Evolutionary conservation across 331 rosid species (phyloP).

Genomic region (Dryas integrifolia): DNA sequence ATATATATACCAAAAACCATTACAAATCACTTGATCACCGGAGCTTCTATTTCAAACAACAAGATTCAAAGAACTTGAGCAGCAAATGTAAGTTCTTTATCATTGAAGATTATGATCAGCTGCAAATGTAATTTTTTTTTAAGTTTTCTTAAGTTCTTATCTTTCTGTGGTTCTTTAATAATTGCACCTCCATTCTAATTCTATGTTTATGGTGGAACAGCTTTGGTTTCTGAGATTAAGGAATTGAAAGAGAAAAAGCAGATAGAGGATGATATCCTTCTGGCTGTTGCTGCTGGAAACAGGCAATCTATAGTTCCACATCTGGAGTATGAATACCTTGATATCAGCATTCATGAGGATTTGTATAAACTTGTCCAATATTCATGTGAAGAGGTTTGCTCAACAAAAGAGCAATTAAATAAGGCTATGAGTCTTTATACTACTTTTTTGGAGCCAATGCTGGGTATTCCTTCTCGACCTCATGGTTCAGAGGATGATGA

Average conservation of each 20-base stretch:
- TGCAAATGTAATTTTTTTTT: not conserved
- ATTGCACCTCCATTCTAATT: not conserved
- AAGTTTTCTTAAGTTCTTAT: not conserved
- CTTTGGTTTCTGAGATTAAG: constrained; percentile 75
- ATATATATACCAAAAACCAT: constrained; percentile 81
- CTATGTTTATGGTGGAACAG: constrained; percentile 36
- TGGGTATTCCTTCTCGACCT: constrained; percentile 61
- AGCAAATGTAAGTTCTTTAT: constrained; percentile 60
- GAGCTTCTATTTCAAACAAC: constrained; percentile 90
- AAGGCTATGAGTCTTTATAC: constrained; percentile 75
- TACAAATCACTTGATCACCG: constrained; percentile 89
- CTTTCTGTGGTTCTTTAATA: not conserved
- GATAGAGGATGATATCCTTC: constrained; percentile 71
- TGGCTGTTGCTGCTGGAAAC: constrained; percentile 67
- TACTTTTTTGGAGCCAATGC: constrained; percentile 66
- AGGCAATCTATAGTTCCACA: constrained; percentile 64
- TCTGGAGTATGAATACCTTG: constrained; percentile 63
- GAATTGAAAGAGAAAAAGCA: constrained; percentile 74
- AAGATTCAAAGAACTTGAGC: constrained; percentile 87
- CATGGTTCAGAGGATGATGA: constrained; percentile 50
- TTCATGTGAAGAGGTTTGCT: constrained; percentile 73
- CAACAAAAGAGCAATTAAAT: constrained; percentile 67
- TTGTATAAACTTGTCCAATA: constrained; percentile 69
- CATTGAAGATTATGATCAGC: not conserved
- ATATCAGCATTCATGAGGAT: constrained; percentile 69